phyloP scores from a whole-genome alignment of 108 stramenopile genomes.

The Seminavis robusta region DNA sequence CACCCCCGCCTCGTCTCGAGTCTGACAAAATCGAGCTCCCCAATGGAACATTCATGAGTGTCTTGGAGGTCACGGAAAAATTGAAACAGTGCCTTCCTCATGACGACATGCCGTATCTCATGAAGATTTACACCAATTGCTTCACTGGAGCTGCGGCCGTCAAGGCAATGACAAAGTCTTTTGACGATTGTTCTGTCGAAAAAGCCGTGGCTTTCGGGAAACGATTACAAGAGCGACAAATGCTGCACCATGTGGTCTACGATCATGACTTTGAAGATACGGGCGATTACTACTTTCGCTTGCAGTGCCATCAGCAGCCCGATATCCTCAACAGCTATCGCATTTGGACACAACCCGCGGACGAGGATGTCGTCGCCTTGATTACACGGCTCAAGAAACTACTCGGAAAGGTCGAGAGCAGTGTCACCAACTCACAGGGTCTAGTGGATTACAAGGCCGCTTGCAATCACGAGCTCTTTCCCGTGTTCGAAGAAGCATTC shows the following conservation, averaged over 20 bases:
- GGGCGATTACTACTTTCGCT: constrained; percentile 28
- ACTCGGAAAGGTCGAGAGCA: background rate
- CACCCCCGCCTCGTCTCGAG: too few species aligned
- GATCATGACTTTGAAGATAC: constrained; percentile 33
- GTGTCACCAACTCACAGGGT: constrained; percentile 11
- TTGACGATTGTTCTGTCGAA: background rate
- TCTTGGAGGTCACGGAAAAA: constrained; percentile 33
- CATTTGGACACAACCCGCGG: constrained; percentile 32
- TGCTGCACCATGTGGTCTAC: constrained; percentile 26
- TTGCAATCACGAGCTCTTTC: too few species aligned
- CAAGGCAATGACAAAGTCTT: background rate
- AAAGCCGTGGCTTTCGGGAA: constrained; percentile 32
- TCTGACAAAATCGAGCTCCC: too few species aligned
- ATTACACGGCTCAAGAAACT: constrained; percentile 15
- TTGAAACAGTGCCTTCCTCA: constrained; percentile 26
- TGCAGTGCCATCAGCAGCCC: constrained; percentile 35
- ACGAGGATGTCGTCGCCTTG: constrained; percentile 23
- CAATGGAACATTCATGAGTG: constrained; percentile 26
- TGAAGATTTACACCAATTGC: constrained; percentile 22
- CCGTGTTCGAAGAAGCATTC: constrained; percentile 52
- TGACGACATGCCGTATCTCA: constrained; percentile 12
- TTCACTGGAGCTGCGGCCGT: constrained; percentile 36
- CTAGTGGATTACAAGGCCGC: too few species aligned
- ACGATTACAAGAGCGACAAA: constrained; percentile 23
- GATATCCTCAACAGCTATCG: constrained; percentile 51